Percentiles rank a stretch among this genome's conserved stretches.
Evolutionary conservation across 2,329 filamentous ascomycete genomes (phyloP).

Genomic region (Nigrospora osmanthi): DNA sequence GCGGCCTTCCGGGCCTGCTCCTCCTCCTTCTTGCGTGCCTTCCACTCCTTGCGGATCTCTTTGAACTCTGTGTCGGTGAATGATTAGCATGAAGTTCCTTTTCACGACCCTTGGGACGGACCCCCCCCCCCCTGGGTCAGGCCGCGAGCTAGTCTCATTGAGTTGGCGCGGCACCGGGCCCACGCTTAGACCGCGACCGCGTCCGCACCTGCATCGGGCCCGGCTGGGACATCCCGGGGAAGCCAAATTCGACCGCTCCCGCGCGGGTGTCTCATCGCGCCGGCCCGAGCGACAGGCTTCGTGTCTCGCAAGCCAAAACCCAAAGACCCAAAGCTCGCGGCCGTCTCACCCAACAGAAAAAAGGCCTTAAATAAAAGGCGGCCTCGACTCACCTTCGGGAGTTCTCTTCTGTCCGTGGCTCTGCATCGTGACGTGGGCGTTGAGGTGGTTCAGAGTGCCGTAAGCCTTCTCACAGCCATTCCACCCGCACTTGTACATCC

Average conservation of each 20-base stretch:
- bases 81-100: not conserved
- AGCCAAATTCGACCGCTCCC: not conserved
- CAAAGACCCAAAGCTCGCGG: not conserved
- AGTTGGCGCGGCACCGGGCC: slow-evolving; percentile 1
- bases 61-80: slow-evolving; percentile 72
- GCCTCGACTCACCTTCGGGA: slow-evolving; percentile 72
- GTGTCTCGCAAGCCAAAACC: slow-evolving; percentile 6
- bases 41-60: slow-evolving; percentile 98
- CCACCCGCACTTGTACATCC: slow-evolving; percentile 99
- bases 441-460: slow-evolving; percentile 92
- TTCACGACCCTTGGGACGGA: not conserved
- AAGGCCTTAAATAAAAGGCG: not conserved
- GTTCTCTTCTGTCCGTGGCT: slow-evolving; percentile 91
- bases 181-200: not conserved
- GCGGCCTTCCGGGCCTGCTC: slow-evolving; percentile 83
- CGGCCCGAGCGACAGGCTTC: not conserved
- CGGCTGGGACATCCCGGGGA: not conserved
- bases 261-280: not conserved
- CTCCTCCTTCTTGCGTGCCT: slow-evolving; percentile 98
- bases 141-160: slow-evolving; percentile 1
- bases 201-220: not conserved
- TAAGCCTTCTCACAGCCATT: slow-evolving; percentile 98
- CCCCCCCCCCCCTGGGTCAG: not conserved
- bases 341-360: not conserved
- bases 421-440: slow-evolving; percentile 98